phyloP scores from a whole-genome alignment of 2,329 filamentous ascomycete species.

The Penicillium sp. region DNA sequence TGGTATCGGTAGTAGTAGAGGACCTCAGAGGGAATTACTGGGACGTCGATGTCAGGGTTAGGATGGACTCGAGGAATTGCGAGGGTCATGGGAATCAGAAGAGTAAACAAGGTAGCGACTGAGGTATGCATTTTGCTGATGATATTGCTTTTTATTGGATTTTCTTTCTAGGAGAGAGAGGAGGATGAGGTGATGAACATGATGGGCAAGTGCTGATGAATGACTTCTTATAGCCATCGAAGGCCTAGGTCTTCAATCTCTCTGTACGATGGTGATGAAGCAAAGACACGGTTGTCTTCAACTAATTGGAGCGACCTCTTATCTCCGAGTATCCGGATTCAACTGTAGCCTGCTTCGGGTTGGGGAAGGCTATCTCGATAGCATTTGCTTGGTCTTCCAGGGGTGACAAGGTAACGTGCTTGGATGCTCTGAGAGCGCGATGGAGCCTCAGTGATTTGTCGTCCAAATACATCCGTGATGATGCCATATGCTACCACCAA shows the following conservation, averaged over 20 bases:
- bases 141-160: background rate
- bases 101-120: background rate
- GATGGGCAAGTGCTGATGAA: background rate
- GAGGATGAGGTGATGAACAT: background rate
- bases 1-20: slow-evolving; percentile 9
- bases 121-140: background rate
- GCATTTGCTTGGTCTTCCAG: background rate
- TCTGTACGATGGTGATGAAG: background rate
- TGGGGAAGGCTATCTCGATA: background rate
- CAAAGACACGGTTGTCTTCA: background rate
- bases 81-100: background rate
- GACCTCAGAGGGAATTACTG: background rate
- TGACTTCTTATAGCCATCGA: background rate
- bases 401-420: slow-evolving; percentile 1
- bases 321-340: slow-evolving; percentile 5
- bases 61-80: background rate
- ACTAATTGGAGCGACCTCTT: background rate
- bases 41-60: background rate
- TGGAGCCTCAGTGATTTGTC: slow-evolving; percentile 7
- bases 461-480: background rate
- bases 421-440: background rate
- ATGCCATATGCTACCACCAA: background rate
- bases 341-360: background rate
- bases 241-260: background rate
- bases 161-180: background rate